These are phyloP conservation scores for Saraca asoca DNA, from an alignment of 331 rosid genomes.

Conservation along the genomic window DNA sequence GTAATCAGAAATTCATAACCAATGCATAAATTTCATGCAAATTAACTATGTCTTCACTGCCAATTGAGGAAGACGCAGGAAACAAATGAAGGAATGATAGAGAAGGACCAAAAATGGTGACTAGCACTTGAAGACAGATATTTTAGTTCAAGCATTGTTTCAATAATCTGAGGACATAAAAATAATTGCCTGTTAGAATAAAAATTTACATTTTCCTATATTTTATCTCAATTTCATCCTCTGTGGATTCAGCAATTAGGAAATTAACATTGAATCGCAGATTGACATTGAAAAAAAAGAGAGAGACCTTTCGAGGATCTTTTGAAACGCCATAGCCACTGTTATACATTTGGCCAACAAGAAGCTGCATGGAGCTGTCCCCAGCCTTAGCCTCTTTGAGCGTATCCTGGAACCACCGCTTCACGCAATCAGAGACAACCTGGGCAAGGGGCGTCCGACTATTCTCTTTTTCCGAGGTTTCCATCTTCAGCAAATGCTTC, in stretches of 20 bases:
- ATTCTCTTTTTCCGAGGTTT: constrained; percentile 37
- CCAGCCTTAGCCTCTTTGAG: constrained; percentile 84
- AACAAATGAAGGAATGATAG: neutral
- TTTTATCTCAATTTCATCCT: neutral
- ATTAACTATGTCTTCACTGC: constrained; percentile 4
- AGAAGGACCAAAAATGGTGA: neutral
- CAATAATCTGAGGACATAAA: neutral
- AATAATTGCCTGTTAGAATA: no score
- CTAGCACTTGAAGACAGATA: neutral
- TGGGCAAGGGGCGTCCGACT: constrained; percentile 57
- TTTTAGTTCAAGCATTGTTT: neutral
- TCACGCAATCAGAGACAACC: constrained; percentile 73
- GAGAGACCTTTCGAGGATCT: constrained; percentile 60
- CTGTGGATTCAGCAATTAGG: neutral
- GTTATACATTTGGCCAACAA: constrained; percentile 79
- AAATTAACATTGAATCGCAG: neutral
- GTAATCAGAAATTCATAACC: constrained; percentile 18
- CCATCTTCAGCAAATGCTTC: constrained; percentile 37
- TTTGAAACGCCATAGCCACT: constrained; percentile 77
- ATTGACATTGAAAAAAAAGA: neutral
- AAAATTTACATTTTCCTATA: neutral
- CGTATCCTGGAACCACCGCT: constrained; percentile 86
- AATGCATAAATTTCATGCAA: constrained; percentile 15
- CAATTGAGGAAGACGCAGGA: constrained; percentile 3
- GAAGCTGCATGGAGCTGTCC: constrained; percentile 65